Evolutionary conservation across 2,329 filamentous ascomycete genomes (phyloP).

Genomic region (Cylindrodendrum hubeiense): DNA sequence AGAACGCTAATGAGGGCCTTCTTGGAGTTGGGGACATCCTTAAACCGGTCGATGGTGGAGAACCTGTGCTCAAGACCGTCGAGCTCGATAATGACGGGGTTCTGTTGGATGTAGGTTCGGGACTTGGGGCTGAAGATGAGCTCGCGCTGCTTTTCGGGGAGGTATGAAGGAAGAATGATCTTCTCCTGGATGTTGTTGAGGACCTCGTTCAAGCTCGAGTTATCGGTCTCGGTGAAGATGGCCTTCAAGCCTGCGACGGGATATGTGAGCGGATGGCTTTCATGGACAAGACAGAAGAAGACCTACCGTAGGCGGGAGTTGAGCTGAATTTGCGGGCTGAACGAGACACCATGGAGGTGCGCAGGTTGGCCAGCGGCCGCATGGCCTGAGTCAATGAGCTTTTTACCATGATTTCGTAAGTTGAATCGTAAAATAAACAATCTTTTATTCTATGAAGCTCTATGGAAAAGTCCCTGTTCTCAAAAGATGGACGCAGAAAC

Average conservation of each 20-base stretch:
- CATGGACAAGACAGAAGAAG: background rate
- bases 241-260: slow-evolving; percentile 46
- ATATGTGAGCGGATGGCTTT: slow-evolving; percentile 27
- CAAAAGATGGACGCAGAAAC: slow-evolving; percentile 28
- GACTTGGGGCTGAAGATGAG: slow-evolving; percentile 63
- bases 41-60: slow-evolving; percentile 57
- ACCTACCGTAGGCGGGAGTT: slow-evolving; percentile 47
- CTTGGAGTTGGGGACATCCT: slow-evolving; percentile 58
- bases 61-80: slow-evolving; percentile 68
- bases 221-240: slow-evolving; percentile 65
- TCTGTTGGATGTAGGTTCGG: slow-evolving; percentile 61
- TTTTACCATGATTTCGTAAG: slow-evolving; percentile 31
- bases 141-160: slow-evolving; percentile 65
- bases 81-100: slow-evolving; percentile 70
- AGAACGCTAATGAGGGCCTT: slow-evolving; percentile 54
- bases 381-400: slow-evolving; percentile 42
- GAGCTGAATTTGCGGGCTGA: slow-evolving; percentile 46
- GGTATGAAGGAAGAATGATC: slow-evolving; percentile 72
- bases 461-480: background rate
- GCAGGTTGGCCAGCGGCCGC: slow-evolving; percentile 38
- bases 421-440: slow-evolving; percentile 13
- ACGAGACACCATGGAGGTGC: slow-evolving; percentile 25
- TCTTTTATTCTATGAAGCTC: slow-evolving; percentile 15
- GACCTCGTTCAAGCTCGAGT: slow-evolving; percentile 64
- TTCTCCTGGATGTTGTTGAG: slow-evolving; percentile 67